Base-by-base conservation (phyloP, 495 filamentous ascomycete genomes). In the Xylaria telfairii region DNA sequence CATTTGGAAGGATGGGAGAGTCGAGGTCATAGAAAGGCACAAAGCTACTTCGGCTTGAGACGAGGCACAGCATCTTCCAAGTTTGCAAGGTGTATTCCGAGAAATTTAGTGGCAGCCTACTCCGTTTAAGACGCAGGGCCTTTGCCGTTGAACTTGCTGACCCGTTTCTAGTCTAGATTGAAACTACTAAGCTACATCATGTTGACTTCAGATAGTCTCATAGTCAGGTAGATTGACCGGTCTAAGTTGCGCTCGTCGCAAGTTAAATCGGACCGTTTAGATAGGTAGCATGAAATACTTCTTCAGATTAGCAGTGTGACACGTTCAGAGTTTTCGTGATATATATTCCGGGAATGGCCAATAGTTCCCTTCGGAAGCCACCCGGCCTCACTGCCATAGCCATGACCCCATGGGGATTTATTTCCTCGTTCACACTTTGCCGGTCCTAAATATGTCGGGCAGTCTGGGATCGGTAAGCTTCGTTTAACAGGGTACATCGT, bases 261-360 rank as follows among this genome's bases (percentile, higher is more conserved):
- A 76, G 74, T 62, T 70, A 63, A 21, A 59, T 32, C 49, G 59
- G 59, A 67, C 32, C 51, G 63, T 64, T 39, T 73, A 73, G 62
- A 42, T 78, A 78, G 57, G 44, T 78, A 78, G 76, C 62, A 75
- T 74, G 74, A 75, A 62, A 51, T 51, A n/a, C 49, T 64, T 42
- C 54, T 64, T 26, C n/a, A 42, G 56, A 28, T 68, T 4, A 56
- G 19, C 61, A 12, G 1, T 62, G 5, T 19, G 3, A 28, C 15
- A 6, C 19, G 30, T 51, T 37, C n/a, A 30, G 21, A 10, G 13
- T 15, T 32, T 49, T 60, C 42, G 42, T 65, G 62, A 65, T 2
- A 34, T 65, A n/a, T 26, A 28, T 32, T 28, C 19, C 10, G 2
- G 3, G 7, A 6, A 21, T 21, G 4, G 51, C 15, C 28, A 54